Percentiles rank a stretch among this genome's conserved stretches.
phyloP scores from a whole-genome alignment of 257 asterid genomes.

The Nicotiana sylvestris region DNA sequence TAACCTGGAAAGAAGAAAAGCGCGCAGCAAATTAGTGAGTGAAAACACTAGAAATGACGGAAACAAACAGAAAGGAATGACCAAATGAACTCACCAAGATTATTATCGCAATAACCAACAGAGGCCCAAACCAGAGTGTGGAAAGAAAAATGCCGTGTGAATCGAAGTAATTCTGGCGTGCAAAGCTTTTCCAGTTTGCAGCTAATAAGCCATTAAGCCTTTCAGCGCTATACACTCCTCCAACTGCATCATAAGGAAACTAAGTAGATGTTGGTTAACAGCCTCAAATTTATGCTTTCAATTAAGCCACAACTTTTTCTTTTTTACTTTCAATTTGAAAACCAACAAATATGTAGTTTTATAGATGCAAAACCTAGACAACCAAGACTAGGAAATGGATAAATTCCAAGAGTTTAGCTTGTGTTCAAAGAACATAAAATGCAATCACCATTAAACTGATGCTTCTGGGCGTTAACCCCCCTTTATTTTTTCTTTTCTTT shows the following conservation, averaged over 20 bases:
- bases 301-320: background rate
- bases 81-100: slow-evolving; percentile 56
- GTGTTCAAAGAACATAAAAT: background rate
- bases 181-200: slow-evolving; percentile 82
- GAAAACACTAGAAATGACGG: background rate
- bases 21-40: background rate
- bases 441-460: background rate
- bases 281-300: background rate
- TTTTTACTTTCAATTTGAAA: background rate
- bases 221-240: slow-evolving; percentile 89
- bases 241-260: slow-evolving; percentile 46
- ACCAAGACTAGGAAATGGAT: background rate
- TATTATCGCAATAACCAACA: slow-evolving; percentile 64
- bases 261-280: background rate
- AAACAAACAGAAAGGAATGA: background rate
- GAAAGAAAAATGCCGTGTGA: slow-evolving; percentile 76
- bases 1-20: slow-evolving; percentile 50
- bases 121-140: slow-evolving; percentile 93
- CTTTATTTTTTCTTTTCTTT: too few relatives aligned
- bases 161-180: slow-evolving; percentile 91
- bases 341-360: background rate
- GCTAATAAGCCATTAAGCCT: slow-evolving; percentile 60
- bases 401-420: background rate
- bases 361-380: background rate
- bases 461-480: too few relatives aligned